Evolutionary conservation across 352 stramenopile genomes (phyloP), one percentile per base, ranked within the genome.

Genomic region (Phytophthora sp.): DNA sequence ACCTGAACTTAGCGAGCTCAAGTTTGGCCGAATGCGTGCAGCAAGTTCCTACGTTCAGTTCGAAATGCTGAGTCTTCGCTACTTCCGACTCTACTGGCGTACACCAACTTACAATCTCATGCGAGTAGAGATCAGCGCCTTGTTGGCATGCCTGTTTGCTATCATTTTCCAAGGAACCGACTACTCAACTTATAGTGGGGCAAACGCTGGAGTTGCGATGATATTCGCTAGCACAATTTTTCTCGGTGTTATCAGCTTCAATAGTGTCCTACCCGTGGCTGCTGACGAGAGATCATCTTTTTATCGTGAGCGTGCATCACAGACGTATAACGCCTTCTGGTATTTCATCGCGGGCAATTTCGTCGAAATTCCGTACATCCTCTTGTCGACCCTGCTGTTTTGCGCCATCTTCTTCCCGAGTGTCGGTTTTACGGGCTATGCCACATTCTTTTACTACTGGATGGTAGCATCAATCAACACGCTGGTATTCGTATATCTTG

Each of bases 191-290:
- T 86, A 76, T 62, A 67, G 38, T 1, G 74, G 76, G 9, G 63
- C 62, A 1, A 86, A 79, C 45, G 27, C 66, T 4, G 81, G 76
- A n/a, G 54, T 97, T 9, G 84, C 85, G 51, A 77, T 96, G 9
- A 89, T 97, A 38, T 98, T 96, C 71, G 63, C 91, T 1, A 86
- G 79, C 17, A 86, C 89, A 8, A 43, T 94, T 48, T 97, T 97
- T 57, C 74, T 93, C 28, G 77, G 79, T 8, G 28, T 68, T 13
- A 68, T 68, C 44, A 43, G 48, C 13, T 45, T 69, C 24, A 69
- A 69, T 37, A 69, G 52, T n/a, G 60, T 69, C 37, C 62, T 69
- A 44, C 60, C 51, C n/a, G 53, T 69, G 0, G 52, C 60, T 20
- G 44, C 60, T 4, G 53, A 63, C 12, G 60, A 67, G 34, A 42